Conservation (phyloP, 176 grass and related monocot species). For the Melocanna baccifera region DNA sequence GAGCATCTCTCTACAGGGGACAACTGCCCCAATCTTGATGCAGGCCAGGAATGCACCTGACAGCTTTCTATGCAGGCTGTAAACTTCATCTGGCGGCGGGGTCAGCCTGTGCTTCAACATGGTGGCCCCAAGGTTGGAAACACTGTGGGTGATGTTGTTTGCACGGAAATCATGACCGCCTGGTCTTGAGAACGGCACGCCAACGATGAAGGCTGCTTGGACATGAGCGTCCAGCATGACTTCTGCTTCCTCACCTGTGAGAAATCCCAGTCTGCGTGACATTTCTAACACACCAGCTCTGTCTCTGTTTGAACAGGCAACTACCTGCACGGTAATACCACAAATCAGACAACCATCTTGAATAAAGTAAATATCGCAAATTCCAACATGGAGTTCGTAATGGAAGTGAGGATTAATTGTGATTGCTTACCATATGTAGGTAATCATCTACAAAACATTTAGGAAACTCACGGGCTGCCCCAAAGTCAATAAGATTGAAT, state of each 20-base stretch:
- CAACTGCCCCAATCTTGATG: conserved; percentile 84
- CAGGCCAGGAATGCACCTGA: conserved; percentile 93
- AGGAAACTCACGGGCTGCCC: conserved; percentile 76
- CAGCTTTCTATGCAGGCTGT: conserved; percentile 91
- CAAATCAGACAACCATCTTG: not conserved
- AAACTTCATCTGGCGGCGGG: conserved; percentile 88
- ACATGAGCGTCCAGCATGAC: conserved; percentile 94
- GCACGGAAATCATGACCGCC: conserved; percentile 68
- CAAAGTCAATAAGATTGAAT: conserved; percentile 95
- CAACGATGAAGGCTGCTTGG: conserved; percentile 80
- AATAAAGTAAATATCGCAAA: not conserved
- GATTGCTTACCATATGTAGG: conserved; percentile 62
- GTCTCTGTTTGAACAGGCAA: conserved; percentile 86
- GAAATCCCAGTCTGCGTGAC: conserved; percentile 83
- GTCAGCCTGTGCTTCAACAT: conserved; percentile 88
- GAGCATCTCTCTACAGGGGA: conserved; percentile 82
- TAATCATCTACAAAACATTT: conserved; percentile 90
- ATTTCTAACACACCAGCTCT: conserved; percentile 67
- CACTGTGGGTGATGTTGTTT: conserved; percentile 74
- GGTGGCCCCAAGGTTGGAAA: conserved; percentile 84
- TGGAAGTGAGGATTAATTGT: not conserved
- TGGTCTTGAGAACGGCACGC: conserved; percentile 66
- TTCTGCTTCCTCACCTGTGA: conserved; percentile 74
- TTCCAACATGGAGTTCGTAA: not conserved
- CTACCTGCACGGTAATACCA: conserved; percentile 45